Percentiles rank a stretch among this genome's conserved stretches.
phyloP scores from a whole-genome alignment of 2,329 filamentous ascomycete genomes.

The Claviceps maximensis region DNA sequence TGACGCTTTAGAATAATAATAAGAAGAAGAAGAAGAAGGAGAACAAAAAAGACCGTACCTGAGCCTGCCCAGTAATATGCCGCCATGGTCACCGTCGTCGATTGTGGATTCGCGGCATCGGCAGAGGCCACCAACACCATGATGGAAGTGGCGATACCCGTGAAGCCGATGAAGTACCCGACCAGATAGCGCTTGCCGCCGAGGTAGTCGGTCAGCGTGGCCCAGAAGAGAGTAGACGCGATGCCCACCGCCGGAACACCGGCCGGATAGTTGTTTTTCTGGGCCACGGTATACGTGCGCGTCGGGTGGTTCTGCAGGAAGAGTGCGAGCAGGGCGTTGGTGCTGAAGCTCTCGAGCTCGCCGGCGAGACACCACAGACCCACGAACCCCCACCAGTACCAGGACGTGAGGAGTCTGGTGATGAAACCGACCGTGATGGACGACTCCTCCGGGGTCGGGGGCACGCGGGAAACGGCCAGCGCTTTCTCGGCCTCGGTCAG shows the following conservation, averaged over 20 bases:
- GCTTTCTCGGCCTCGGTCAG: conserved; percentile 32
- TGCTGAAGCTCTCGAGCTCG: conserved; percentile 57
- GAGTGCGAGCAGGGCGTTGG: conserved; percentile 43
- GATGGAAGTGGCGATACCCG: conserved; percentile 46
- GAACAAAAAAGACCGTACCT: not conserved
- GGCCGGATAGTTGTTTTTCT: conserved; percentile 44
- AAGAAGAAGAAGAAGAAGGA: too few species aligned
- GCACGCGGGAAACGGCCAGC: conserved; percentile 30
- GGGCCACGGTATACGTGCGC: conserved; percentile 28
- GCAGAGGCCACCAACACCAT: conserved; percentile 45
- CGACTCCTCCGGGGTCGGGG: conserved; percentile 21
- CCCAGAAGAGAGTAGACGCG: conserved; percentile 53
- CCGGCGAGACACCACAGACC: conserved; percentile 57
- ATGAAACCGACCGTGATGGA: conserved; percentile 36
- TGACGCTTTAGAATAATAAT: too few species aligned
- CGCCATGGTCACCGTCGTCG: conserved; percentile 43
- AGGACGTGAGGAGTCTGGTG: conserved; percentile 42
- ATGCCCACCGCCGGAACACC: conserved; percentile 45
- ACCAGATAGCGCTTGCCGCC: conserved; percentile 52
- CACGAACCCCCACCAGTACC: conserved; percentile 55
- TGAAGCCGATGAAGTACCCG: conserved; percentile 53
- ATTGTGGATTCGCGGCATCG: conserved; percentile 22
- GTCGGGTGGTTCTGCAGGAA: conserved; percentile 36
- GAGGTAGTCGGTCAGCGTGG: conserved; percentile 52
- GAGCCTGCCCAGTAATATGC: conserved; percentile 59